Conservation (phyloP, 2,329 filamentous ascomycete species). For the Neonectria faginata region DNA sequence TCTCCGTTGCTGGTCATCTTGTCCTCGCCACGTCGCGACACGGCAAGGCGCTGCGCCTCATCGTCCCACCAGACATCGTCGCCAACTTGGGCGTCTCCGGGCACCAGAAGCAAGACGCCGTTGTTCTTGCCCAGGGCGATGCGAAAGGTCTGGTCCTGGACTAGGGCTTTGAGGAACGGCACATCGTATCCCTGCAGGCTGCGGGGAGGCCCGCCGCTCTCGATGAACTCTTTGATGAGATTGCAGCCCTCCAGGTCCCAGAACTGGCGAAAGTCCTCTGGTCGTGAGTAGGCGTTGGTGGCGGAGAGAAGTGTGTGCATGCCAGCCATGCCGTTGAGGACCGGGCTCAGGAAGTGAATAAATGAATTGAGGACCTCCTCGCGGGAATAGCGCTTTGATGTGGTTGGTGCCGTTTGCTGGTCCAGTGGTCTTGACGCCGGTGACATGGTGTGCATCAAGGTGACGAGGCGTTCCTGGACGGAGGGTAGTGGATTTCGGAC, state of each 20-base stretch:
- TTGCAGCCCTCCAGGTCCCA: conserved; percentile 51
- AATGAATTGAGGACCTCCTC: conserved; percentile 49
- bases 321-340: conserved; percentile 52
- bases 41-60: conserved; percentile 35
- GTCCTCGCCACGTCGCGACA: conserved; percentile 38
- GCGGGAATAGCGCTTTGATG: conserved; percentile 36
- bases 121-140: conserved; percentile 45
- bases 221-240: conserved; percentile 49
- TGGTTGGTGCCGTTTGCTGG: conserved; percentile 7
- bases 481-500: conserved; percentile 42
- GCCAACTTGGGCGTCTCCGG: conserved; percentile 44
- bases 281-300: conserved; percentile 48
- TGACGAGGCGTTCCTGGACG: conserved; percentile 48
- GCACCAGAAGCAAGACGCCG: conserved; percentile 44
- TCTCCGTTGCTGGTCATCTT: conserved; percentile 33
- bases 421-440: conserved; percentile 33
- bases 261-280: conserved; percentile 51
- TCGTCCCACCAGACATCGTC: conserved; percentile 45
- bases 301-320: conserved; percentile 49
- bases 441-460: conserved; percentile 51
- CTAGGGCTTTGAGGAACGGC: conserved; percentile 43
- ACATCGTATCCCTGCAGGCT: conserved; percentile 44
- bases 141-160: conserved; percentile 42
- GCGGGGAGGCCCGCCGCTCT: conserved; percentile 42
- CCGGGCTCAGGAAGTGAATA: conserved; percentile 46